Base-by-base conservation (phyloP, 805 yeast species). In the Metschnikowia borealis region DNA sequence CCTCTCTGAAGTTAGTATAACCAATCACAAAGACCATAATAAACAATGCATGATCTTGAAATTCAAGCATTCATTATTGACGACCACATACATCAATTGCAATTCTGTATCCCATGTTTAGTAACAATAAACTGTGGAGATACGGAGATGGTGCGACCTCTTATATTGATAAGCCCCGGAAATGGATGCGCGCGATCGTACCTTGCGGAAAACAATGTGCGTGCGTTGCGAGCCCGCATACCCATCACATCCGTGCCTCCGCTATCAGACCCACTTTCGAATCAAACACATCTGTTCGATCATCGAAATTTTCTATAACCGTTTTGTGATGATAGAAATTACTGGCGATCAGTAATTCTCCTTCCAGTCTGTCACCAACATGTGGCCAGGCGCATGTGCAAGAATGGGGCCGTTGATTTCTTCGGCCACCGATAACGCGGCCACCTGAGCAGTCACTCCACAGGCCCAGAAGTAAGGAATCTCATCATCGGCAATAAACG, bases 401-500 rank as follows among this genome's bases (percentile, higher is more conserved):
- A 70, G 61, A 2, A 65, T 65, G 6, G 52, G 54, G 5, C 71
- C 75, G 14, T 58, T 54, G 14, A 69, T 63, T 38, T 54, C 43
- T 13, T 53, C 53, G 15, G 67, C 70, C 8, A 58, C 56, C 21
- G 57, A 51, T 47, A 59, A 54, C 14, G 68, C 67, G 2, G 71
- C 73, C 3, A 58, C 40, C 50, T 71, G 75, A 3, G 77, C 74
- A 8, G 77, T 71, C 20, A 73, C 75, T 6, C 77, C 77, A 49
- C 77, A 73, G 1, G 68, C 77, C 77, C 77, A 73, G 49, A 73
- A 73, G 2, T 71, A 74, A 2, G 78, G 77, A 3, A 73, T 50
- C 47, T 73, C 76, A 40, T 61, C 73, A 0, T 58, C 65, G 8
- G 53, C 55, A 15, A 71, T 59, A 3, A 52, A 62, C 5, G 66